Evolutionary conservation across 1,284 basidiomycete species (phyloP).

Genomic region (Fistulina hepatica): DNA sequence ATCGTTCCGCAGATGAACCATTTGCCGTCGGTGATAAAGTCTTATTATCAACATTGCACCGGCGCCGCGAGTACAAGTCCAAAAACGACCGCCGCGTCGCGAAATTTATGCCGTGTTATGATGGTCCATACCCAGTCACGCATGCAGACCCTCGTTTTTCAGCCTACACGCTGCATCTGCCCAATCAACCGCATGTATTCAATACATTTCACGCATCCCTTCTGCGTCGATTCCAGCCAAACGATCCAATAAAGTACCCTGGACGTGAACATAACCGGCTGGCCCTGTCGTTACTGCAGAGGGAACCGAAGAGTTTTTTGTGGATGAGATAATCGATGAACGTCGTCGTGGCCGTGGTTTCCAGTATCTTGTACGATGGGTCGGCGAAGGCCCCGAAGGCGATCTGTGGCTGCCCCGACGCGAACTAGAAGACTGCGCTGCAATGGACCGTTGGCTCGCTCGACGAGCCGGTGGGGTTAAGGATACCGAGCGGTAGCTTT

Average conservation of each 20-base stretch:
- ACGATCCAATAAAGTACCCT: constrained; percentile 13
- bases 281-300: constrained; percentile 14
- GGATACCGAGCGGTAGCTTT: no score
- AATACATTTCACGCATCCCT: constrained; percentile 3
- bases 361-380: constrained; percentile 16
- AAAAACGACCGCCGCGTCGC: constrained; percentile 20
- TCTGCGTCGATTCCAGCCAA: not conserved
- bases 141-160: constrained; percentile 9
- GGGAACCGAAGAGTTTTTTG: constrained; percentile 15
- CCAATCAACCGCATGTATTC: constrained; percentile 1
- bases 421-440: constrained; percentile 16
- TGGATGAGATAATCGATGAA: constrained; percentile 21
- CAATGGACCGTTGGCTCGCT: constrained; percentile 18
- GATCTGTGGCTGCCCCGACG: constrained; percentile 18
- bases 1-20: constrained; percentile 4
- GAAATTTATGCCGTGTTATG: constrained; percentile 26
- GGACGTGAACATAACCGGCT: not conserved
- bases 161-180: constrained; percentile 3
- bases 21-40: constrained; percentile 22
- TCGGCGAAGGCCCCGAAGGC: constrained; percentile 16
- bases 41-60: constrained; percentile 19
- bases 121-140: constrained; percentile 24
- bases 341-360: constrained; percentile 10
- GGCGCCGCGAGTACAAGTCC: constrained; percentile 17
- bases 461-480: no score